Base-by-base conservation (phyloP, 139 green algal species). In the Picochlorum sp. region DNA sequence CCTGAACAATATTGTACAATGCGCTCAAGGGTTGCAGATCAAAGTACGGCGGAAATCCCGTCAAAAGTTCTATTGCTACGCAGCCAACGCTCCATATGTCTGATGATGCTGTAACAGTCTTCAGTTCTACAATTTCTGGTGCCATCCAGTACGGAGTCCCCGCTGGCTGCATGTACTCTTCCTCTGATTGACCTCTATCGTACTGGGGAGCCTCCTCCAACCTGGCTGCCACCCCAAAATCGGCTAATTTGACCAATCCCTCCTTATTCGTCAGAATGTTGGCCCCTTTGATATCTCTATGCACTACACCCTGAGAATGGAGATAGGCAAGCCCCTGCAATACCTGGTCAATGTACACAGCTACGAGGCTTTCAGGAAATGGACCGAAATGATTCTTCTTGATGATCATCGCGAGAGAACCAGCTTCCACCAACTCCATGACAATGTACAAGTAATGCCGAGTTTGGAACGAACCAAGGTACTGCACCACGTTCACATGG, bases 11-110 rank as follows among this genome's bases (percentile, higher is more conserved):
- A 62, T 87, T 83, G 79, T 95, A 98, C 41, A 98, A 85, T 5
- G 92, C 92, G 11, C 72, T 80, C 81, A 96, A 89, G 44, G 89
- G 88, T 79, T 96, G 86, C 57, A 97, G 74, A 71, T 97, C 89
- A 50, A 83, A 97, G 80, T 98, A 98, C 13, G 92, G 92, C 9
- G 92, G 89, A 49, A 69, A 71, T 10, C 92, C 90, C 2, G 91
- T 98, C 3, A 98, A 77, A 55, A 98, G 81, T 85, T 98, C 92
- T 7, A 98, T 78, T 20, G 94, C 83, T 20, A 97, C 79, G 80
- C 90, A 98, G 45, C 87, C 92, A 41, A 98, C 89, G 4, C 72
- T 88, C 92, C 92, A 98, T 45, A 98, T 95, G 80, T 98, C 92
- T 10, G 79, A 83, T 8, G 87, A 86, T 3, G 88, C 65, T 4